Evolutionary conservation across 495 filamentous ascomycete genomes (phyloP), one percentile per base, ranked within the genome.

Genomic region (Aspergillus leporis): DNA sequence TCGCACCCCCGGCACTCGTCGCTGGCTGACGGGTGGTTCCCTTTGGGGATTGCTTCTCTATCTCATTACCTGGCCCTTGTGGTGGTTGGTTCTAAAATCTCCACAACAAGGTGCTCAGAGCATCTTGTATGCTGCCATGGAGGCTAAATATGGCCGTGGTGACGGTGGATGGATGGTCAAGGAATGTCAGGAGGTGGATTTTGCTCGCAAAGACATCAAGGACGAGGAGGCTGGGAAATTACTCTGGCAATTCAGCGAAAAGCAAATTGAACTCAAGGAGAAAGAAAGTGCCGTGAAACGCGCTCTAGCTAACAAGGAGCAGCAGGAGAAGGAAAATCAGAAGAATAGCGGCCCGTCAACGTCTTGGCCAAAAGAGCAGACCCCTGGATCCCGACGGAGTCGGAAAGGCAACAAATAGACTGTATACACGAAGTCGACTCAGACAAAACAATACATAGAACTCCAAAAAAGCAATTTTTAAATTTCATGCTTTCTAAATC

Each of bases 11-110:
- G 94, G 94, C 1, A 95, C 85, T 73, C 81, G 90, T 36, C 81
- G 92, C 51, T 98, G 90, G 87, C 73, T 98, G 31, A 92, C 88
- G 0, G 79, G 90, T 32, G 94, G 95, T 0, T 88, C 87, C 9
- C 72, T 99, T 0, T 90, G 84, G 84, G 95, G 95, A 0, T 74
- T 99, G 14, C 58, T 85, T 1, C 5, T 92, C 13, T 99, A 99
- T 69, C 62, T 97, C 3, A 14, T 90, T 23, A 83, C 83, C 40
- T 98, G 89, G 79, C 82, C 87, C 3, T 57, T 96, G 13, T 90
- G 87, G 77, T 99, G 93, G 90, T 65, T 98, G 38, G 69, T 96
- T 3, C 79, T 99, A 14, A 99, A 98, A 70, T 90, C 87, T 46
- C 79, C 91, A 0, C 71, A 85, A 34, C 85, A 88, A 71, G 94